Conservation (phyloP, 106 monocot species). For the Dendrobium nobile region DNA sequence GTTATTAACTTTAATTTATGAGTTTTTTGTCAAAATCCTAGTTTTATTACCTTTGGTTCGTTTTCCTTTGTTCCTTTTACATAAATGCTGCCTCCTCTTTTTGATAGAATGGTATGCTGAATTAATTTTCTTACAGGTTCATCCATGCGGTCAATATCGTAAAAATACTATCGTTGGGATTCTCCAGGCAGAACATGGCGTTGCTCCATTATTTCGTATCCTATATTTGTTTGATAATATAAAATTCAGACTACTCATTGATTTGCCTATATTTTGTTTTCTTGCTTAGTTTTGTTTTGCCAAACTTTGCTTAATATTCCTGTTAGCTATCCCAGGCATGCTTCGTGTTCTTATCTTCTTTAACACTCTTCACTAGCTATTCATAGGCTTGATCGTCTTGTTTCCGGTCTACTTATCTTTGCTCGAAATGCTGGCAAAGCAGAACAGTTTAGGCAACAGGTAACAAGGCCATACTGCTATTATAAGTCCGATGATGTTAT, state of each 20-base stretch:
- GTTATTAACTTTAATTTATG: not conserved
- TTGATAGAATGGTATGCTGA: not conserved
- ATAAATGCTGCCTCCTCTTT: not conserved
- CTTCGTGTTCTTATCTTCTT: slow-evolving; percentile 29
- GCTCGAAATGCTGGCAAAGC: slow-evolving; percentile 89
- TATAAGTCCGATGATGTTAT: not conserved
- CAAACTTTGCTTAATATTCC: not conserved
- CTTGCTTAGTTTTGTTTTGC: not conserved
- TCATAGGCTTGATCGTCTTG: slow-evolving; percentile 90
- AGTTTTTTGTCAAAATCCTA: not conserved
- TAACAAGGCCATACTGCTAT: slow-evolving; percentile 8
- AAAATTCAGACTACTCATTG: not conserved
- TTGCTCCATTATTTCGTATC: slow-evolving; percentile 93
- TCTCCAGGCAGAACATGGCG: slow-evolving; percentile 78
- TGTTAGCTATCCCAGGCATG: not conserved
- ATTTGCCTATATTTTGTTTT: not conserved
- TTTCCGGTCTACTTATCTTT: slow-evolving; percentile 98
- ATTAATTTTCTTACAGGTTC: slow-evolving; percentile 56
- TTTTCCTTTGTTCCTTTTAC: not conserved
- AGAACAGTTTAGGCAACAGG: slow-evolving; percentile 81
- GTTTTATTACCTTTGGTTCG: not conserved
- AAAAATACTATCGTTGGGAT: slow-evolving; percentile 97
- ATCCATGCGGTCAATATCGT: slow-evolving; percentile 98
- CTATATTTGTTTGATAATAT: slow-evolving; percentile 5
- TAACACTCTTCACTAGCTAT: slow-evolving; percentile 53